These are phyloP conservation scores for Microthlaspi erraticum DNA, from an alignment of 345 rosid genomes.

Conservation along the genomic window DNA sequence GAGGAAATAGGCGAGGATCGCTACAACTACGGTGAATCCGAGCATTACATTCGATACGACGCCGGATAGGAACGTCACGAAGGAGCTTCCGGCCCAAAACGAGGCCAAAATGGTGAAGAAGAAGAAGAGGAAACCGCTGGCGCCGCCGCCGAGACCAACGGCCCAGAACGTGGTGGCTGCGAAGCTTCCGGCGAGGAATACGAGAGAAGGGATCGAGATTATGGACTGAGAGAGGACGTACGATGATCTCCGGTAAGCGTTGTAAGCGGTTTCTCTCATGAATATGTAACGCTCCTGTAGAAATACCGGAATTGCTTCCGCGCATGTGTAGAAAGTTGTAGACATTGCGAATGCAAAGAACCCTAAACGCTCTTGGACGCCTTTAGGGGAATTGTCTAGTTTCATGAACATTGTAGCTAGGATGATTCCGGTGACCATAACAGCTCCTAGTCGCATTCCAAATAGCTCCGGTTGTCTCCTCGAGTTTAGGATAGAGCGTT, in stretches of 20 bases:
- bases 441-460: slow-evolving; percentile 77
- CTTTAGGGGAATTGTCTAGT: slow-evolving; percentile 83
- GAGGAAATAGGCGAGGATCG: slow-evolving; percentile 81
- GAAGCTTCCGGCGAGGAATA: slow-evolving; percentile 69
- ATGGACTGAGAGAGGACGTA: slow-evolving; percentile 86
- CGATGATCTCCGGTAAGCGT: slow-evolving; percentile 88
- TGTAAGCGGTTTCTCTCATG: slow-evolving; percentile 96
- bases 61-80: slow-evolving; percentile 89
- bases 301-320: slow-evolving; percentile 90
- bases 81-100: slow-evolving; percentile 95
- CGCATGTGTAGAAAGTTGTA: slow-evolving; percentile 93
- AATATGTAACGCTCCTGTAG: slow-evolving; percentile 92
- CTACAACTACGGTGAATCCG: slow-evolving; percentile 84
- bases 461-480: slow-evolving; percentile 82
- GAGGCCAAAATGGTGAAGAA: slow-evolving; percentile 69
- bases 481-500: slow-evolving; percentile 70
- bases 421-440: slow-evolving; percentile 81
- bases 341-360: slow-evolving; percentile 97
- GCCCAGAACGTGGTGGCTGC: slow-evolving; percentile 78
- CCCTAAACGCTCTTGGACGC: slow-evolving; percentile 83
- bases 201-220: slow-evolving; percentile 68
- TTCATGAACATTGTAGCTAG: slow-evolving; percentile 82
- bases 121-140: slow-evolving; percentile 73
- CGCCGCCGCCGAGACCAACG: slow-evolving; percentile 80
- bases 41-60: slow-evolving; percentile 85